Percentiles rank a stretch among this genome's conserved stretches.
These are phyloP conservation scores for Mucor indicus DNA, from an alignment of 371 early-diverging fungal species.

Conservation along the genomic window DNA sequence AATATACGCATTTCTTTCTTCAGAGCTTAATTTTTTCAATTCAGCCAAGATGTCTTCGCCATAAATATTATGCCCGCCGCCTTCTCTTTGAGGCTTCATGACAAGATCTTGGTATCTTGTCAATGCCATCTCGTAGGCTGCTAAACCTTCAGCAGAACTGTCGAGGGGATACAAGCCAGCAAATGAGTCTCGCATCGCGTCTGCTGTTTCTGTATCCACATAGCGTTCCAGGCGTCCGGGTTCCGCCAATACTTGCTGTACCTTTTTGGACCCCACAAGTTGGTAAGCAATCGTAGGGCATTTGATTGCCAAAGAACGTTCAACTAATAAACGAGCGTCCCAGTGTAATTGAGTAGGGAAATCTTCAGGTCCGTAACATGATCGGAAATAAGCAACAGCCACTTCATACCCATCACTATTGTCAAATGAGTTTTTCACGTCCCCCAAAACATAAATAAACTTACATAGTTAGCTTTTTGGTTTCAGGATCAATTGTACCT, in stretches of 20 bases:
- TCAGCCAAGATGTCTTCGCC: slow-evolving; percentile 74
- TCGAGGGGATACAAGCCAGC: slow-evolving; percentile 92
- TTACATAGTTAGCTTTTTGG: slow-evolving; percentile 62
- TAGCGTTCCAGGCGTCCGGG: slow-evolving; percentile 83
- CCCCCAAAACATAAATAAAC: not conserved
- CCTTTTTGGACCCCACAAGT: slow-evolving; percentile 93
- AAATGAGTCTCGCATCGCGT: slow-evolving; percentile 71
- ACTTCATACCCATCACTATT: slow-evolving; percentile 71
- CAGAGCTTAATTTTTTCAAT: slow-evolving; percentile 50
- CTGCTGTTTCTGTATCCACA: slow-evolving; percentile 51
- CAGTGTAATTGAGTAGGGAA: slow-evolving; percentile 54
- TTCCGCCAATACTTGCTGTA: slow-evolving; percentile 88
- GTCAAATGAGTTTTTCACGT: not conserved
- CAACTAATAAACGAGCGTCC: slow-evolving; percentile 34
- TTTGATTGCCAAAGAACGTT: slow-evolving; percentile 81
- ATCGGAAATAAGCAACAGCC: slow-evolving; percentile 88
- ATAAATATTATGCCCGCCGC: slow-evolving; percentile 96
- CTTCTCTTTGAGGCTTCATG: slow-evolving; percentile 96
- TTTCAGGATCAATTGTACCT: slow-evolving; percentile 53
- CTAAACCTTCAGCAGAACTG: slow-evolving; percentile 57
- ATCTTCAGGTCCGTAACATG: slow-evolving; percentile 92
- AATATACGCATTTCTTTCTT: slow-evolving; percentile 82
- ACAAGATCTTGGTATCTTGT: slow-evolving; percentile 69
- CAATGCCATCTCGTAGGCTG: slow-evolving; percentile 69
- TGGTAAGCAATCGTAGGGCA: slow-evolving; percentile 93